These are phyloP conservation scores for Purpureocillium takamizusanense DNA, from an alignment of 2,329 filamentous ascomycete genomes.

Conservation along the genomic window DNA sequence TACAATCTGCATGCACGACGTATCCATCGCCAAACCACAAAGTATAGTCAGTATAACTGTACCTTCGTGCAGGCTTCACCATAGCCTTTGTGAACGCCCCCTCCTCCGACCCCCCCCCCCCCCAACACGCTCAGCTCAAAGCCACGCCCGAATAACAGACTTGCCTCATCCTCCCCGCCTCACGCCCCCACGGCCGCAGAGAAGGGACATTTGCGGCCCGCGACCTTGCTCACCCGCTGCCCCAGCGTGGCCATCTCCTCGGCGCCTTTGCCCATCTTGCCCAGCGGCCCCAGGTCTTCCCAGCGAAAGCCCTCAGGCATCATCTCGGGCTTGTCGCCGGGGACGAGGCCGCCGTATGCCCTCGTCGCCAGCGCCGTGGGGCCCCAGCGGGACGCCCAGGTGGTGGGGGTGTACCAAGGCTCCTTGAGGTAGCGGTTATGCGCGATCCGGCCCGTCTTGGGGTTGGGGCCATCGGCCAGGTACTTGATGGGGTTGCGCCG, in stretches of 20 bases:
- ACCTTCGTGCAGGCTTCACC: no score
- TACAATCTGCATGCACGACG: no score
- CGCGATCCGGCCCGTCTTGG: slow-evolving; percentile 42
- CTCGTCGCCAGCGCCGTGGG: slow-evolving; percentile 40
- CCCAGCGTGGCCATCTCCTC: slow-evolving; percentile 26
- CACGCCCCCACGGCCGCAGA: slow-evolving; percentile 1
- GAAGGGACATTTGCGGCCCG: slow-evolving; percentile 36
- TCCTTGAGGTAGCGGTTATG: slow-evolving; percentile 45
- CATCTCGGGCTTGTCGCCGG: slow-evolving; percentile 30
- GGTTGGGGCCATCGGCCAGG: slow-evolving; percentile 36
- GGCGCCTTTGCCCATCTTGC: slow-evolving; percentile 41
- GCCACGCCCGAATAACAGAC: no score
- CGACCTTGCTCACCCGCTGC: slow-evolving; percentile 19
- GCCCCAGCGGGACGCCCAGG: slow-evolving; percentile 54
- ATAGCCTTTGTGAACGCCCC: no score
- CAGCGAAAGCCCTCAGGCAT: slow-evolving; percentile 43
- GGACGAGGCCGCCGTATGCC: slow-evolving; percentile 33
- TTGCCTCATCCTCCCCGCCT: no score
- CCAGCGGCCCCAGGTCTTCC: slow-evolving; percentile 53
- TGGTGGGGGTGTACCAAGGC: slow-evolving; percentile 56
- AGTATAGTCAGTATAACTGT: no score
- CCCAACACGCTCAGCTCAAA: no score
- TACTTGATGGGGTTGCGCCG: slow-evolving; percentile 32
- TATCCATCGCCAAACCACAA: no score
- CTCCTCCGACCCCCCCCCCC: no score